Conservation (phyloP, 129 eudicot genomes). For the Tanacetum coccineum region DNA sequence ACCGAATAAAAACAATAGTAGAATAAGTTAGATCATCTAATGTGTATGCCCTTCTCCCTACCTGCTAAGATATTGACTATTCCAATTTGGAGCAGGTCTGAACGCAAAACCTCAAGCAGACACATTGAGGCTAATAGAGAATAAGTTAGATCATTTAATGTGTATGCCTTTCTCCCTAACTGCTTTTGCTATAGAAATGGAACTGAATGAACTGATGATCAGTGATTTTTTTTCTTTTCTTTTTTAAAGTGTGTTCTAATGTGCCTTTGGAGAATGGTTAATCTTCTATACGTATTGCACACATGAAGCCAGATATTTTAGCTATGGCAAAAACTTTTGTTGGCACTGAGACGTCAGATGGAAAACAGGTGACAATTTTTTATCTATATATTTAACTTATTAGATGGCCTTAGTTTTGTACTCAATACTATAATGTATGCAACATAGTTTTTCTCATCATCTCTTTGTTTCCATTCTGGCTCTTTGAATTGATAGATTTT, state of each 20-base stretch:
- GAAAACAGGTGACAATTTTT: constrained; percentile 45
- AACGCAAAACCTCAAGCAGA: constrained; percentile 38
- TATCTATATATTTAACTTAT: background rate
- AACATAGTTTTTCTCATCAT: background rate
- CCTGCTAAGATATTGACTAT: constrained; percentile 12
- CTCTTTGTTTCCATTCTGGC: constrained; percentile 13
- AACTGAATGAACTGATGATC: no score
- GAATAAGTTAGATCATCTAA: no score
- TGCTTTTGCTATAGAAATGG: no score
- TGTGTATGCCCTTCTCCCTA: no score
- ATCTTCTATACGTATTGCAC: constrained; percentile 19
- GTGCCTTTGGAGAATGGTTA: constrained; percentile 32
- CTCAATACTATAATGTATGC: background rate
- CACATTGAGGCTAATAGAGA: background rate
- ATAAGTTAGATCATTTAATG: no score
- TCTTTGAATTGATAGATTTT: constrained; percentile 43
- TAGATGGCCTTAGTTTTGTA: constrained; percentile 2
- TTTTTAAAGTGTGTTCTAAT: constrained; percentile 24
- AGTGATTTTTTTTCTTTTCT: constrained; percentile 1
- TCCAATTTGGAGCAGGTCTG: constrained; percentile 30
- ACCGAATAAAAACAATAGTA: no score
- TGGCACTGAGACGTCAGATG: constrained; percentile 56
- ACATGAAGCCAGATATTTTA: constrained; percentile 31
- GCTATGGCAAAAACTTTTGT: constrained; percentile 50
- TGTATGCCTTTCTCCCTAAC: no score